phyloP scores from a whole-genome alignment of 2,329 filamentous ascomycete genomes.

The Verticillium dahliae region DNA sequence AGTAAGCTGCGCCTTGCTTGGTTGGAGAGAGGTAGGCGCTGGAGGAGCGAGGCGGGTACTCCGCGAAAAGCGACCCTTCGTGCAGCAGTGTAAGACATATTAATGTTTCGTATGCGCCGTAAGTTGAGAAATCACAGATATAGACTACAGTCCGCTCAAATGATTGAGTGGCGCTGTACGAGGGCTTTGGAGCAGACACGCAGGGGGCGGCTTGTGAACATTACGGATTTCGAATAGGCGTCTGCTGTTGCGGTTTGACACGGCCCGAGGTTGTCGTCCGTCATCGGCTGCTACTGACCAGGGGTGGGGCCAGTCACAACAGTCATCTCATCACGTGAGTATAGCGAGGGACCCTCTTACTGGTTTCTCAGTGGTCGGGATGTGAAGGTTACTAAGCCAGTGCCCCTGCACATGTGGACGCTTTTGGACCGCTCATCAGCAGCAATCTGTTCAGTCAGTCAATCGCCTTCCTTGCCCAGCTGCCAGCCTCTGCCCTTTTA shows the following conservation, averaged over 20 bases:
- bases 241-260: slow-evolving; percentile 22
- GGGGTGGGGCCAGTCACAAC: too few relatives aligned
- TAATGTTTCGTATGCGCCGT: slow-evolving; percentile 4
- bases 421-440: not conserved
- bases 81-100: slow-evolving; percentile 22
- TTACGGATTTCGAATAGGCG: not conserved
- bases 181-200: not conserved
- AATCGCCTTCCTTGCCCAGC: not conserved
- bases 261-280: slow-evolving; percentile 26
- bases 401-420: too few relatives aligned
- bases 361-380: too few relatives aligned
- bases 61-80: slow-evolving; percentile 6
- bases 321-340: too few relatives aligned
- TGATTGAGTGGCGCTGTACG: not conserved
- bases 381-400: too few relatives aligned
- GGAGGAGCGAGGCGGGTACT: slow-evolving; percentile 44
- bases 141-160: not conserved
- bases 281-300: not conserved
- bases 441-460: not conserved
- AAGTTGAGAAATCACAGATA: not conserved
- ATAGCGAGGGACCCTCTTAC: too few relatives aligned
- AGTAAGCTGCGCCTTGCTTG: slow-evolving; percentile 44
- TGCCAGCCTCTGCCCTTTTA: not conserved
- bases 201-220: not conserved
- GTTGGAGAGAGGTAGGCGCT: slow-evolving; percentile 20